Percentiles rank a stretch among this genome's conserved stretches.
Evolutionary conservation across 495 filamentous ascomycete species (phyloP).

Genomic region (Neurospora sp.): DNA sequence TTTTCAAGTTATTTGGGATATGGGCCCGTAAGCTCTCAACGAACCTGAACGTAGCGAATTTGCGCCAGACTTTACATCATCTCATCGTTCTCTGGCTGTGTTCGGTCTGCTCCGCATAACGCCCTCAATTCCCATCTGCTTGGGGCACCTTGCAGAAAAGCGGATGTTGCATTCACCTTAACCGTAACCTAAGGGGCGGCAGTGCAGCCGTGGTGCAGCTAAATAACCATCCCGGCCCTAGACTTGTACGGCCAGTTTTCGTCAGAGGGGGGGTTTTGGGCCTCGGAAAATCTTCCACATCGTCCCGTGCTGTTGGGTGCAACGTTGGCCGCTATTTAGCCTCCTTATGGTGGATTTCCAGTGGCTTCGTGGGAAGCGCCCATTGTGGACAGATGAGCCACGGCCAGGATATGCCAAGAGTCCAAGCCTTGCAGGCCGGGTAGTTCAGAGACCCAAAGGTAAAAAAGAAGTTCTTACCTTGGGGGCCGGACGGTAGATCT

Average conservation of each 20-base stretch:
- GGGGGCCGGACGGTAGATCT: not conserved
- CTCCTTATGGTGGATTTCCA: not conserved
- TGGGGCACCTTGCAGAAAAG: not conserved
- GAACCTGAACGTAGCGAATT: not conserved
- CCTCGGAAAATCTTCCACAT: not conserved
- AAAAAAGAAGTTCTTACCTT: not conserved
- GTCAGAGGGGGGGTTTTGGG: not conserved
- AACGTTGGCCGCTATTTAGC: not conserved
- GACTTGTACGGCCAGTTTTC: not conserved
- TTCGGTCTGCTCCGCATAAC: too few species aligned
- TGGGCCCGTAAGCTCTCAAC: not conserved
- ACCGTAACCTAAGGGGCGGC: not conserved
- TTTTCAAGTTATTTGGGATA: not conserved
- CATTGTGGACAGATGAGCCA: not conserved
- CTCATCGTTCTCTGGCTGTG: not conserved
- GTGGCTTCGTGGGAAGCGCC: not conserved
- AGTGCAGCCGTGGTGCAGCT: not conserved
- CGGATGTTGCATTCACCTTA: not conserved
- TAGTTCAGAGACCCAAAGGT: not conserved
- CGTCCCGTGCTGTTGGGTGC: not conserved
- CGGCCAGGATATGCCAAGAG: not conserved
- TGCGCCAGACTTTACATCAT: not conserved
- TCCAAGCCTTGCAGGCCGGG: not conserved
- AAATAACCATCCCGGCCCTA: not conserved
- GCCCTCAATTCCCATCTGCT: not conserved